A percentile compares a stretch with the other conserved stretches of the same genome.
phyloP scores from a whole-genome alignment of 2,329 filamentous ascomycete genomes.

The Penicillium sp. region DNA sequence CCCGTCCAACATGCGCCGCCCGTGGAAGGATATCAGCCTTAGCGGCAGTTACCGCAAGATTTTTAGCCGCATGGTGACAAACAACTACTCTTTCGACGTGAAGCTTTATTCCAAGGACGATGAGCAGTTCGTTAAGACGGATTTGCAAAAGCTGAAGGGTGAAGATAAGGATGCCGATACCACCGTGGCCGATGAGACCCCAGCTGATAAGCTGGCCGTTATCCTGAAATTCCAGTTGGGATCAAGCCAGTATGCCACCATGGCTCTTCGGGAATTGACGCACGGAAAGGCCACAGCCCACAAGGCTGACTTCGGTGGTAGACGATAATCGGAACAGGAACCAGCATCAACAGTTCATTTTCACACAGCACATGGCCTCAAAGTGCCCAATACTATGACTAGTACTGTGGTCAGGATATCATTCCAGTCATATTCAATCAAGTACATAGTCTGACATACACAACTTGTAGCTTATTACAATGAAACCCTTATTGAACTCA shows the following conservation, averaged over 20 bases:
- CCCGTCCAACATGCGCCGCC: slow-evolving; percentile 80
- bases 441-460: not conserved
- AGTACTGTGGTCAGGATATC: not conserved
- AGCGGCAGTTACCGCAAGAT: slow-evolving; percentile 86
- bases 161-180: slow-evolving; percentile 32
- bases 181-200: slow-evolving; percentile 8
- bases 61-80: slow-evolving; percentile 69
- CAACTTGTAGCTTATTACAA: not conserved
- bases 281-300: slow-evolving; percentile 62
- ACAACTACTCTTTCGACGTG: slow-evolving; percentile 64
- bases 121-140: slow-evolving; percentile 85
- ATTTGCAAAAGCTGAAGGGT: slow-evolving; percentile 66
- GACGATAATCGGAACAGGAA: slow-evolving; percentile 21
- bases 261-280: slow-evolving; percentile 77
- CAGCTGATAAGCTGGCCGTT: slow-evolving; percentile 58
- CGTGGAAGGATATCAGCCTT: slow-evolving; percentile 82
- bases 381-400: not conserved
- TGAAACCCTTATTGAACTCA: not conserved
- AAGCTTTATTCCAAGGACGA: slow-evolving; percentile 62
- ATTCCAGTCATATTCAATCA: not conserved
- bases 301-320: slow-evolving; percentile 60
- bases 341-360: not conserved
- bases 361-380: not conserved
- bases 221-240: slow-evolving; percentile 72
- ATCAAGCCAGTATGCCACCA: slow-evolving; percentile 79